A percentile compares a stretch with the other conserved stretches of the same genome.
phyloP scores from a whole-genome alignment of 768 basidiomycete species.

The Cystofilobasidium capitatum region DNA sequence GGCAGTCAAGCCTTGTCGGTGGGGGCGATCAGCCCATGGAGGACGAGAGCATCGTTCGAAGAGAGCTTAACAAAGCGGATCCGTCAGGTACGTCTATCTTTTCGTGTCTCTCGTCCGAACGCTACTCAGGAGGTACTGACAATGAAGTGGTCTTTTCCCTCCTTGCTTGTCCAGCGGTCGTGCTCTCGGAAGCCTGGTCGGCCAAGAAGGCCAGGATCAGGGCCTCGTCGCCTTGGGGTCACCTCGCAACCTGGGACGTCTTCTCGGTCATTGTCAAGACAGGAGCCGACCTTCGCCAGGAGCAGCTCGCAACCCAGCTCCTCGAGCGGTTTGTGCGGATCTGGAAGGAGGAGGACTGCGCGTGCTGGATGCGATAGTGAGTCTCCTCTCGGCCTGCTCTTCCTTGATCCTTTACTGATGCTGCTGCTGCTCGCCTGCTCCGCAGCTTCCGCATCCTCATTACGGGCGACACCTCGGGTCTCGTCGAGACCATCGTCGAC shows the following conservation, averaged over 20 bases:
- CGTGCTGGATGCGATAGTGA: slow-evolving; percentile 86
- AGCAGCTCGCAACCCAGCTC: slow-evolving; percentile 91
- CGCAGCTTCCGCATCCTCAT: slow-evolving; percentile 88
- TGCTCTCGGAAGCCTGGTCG: slow-evolving; percentile 91
- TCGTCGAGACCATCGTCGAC: slow-evolving; percentile 97
- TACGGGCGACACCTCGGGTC: slow-evolving; percentile 80
- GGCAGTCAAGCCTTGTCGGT: slow-evolving; percentile 34
- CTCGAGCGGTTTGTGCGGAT: slow-evolving; percentile 85
- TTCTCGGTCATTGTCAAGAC: slow-evolving; percentile 98
- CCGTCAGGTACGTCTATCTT: slow-evolving; percentile 54
- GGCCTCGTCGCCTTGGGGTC: slow-evolving; percentile 88
- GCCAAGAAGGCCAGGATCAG: slow-evolving; percentile 93
- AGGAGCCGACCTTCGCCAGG: slow-evolving; percentile 89
- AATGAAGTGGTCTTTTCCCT: neutral
- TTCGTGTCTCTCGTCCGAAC: neutral
- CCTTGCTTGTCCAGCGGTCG: slow-evolving; percentile 48
- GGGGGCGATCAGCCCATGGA: slow-evolving; percentile 57
- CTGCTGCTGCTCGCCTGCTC: neutral
- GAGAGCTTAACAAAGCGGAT: slow-evolving; percentile 87
- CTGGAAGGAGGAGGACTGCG: slow-evolving; percentile 86
- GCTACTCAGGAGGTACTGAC: neutral
- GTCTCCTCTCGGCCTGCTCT: slow-evolving; percentile 23
- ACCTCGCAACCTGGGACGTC: slow-evolving; percentile 63
- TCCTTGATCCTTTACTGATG: neutral
- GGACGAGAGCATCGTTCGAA: slow-evolving; percentile 85